Evolutionary conservation across 2,329 filamentous ascomycete genomes (phyloP).

Genomic region (Pyrenophora graminea): DNA sequence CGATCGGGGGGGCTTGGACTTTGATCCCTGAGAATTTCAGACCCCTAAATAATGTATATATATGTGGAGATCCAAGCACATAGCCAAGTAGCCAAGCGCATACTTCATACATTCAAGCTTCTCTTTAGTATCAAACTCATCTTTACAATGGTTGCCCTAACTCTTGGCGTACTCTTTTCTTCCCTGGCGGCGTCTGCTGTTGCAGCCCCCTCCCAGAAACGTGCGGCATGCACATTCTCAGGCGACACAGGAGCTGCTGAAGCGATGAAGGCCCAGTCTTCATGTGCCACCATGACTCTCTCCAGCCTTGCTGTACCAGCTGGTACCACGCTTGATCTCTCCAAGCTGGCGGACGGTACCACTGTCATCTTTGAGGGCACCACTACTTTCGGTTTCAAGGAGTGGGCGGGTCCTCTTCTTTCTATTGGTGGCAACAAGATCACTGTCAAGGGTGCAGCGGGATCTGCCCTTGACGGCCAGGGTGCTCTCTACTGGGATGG

Average conservation of each 20-base stretch:
- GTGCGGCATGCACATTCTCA: slow-evolving; percentile 58
- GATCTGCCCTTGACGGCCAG: slow-evolving; percentile 61
- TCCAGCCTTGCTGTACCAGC: slow-evolving; percentile 60
- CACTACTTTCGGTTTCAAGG: slow-evolving; percentile 67
- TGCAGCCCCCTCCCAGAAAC: slow-evolving; percentile 30
- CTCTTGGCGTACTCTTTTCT: slow-evolving; percentile 18
- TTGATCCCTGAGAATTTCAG: not conserved
- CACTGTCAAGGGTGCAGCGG: slow-evolving; percentile 61
- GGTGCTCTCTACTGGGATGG: slow-evolving; percentile 58
- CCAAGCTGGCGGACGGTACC: slow-evolving; percentile 56
- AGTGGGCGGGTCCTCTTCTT: slow-evolving; percentile 68
- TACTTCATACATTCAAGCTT: slow-evolving; percentile 10
- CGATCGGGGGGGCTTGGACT: not conserved
- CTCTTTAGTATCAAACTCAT: not conserved
- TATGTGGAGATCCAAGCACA: slow-evolving; percentile 16
- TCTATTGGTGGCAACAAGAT: slow-evolving; percentile 62
- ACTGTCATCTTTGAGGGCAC: slow-evolving; percentile 65
- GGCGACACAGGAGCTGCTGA: slow-evolving; percentile 47
- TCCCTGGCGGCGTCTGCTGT: slow-evolving; percentile 27
- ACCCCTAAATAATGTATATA: slow-evolving; percentile 9
- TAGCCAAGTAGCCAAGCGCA: slow-evolving; percentile 13
- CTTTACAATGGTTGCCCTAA: slow-evolving; percentile 20
- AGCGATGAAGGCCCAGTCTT: slow-evolving; percentile 53
- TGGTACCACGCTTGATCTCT: slow-evolving; percentile 62
- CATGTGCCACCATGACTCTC: slow-evolving; percentile 61